phyloP scores from a whole-genome alignment of 2,329 filamentous ascomycete genomes.

The Mycosphaerelloides madeirae region DNA sequence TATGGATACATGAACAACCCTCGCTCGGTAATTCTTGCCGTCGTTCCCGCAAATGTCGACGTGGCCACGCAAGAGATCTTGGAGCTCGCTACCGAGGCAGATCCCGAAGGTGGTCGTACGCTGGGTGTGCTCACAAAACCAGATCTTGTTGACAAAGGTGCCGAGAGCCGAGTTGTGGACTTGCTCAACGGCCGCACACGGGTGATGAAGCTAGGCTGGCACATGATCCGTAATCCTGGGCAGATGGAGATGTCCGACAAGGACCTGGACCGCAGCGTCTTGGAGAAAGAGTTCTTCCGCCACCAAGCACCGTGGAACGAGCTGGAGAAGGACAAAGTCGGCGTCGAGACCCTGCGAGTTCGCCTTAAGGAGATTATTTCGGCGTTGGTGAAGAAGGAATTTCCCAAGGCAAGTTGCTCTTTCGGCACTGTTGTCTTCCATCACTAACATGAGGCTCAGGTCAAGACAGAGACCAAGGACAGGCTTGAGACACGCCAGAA shows the following conservation, averaged over 20 bases:
- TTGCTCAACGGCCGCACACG: constrained; percentile 26
- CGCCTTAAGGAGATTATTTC: constrained; percentile 42
- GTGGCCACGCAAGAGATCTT: constrained; percentile 46
- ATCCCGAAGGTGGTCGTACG: constrained; percentile 31
- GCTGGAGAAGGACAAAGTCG: constrained; percentile 37
- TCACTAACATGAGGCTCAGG: constrained; percentile 6
- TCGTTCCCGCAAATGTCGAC: constrained; percentile 43
- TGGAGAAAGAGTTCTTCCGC: constrained; percentile 36
- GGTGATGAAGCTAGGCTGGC: constrained; percentile 31
- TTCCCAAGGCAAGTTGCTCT: constrained; percentile 37
- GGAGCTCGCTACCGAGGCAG: constrained; percentile 35
- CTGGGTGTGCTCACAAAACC: constrained; percentile 38
- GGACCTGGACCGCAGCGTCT: constrained; percentile 7
- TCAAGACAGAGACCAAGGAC: constrained; percentile 33
- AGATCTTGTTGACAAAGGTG: constrained; percentile 30
- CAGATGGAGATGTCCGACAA: constrained; percentile 23
- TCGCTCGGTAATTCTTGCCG: constrained; percentile 40
- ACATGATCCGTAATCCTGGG: constrained; percentile 30
- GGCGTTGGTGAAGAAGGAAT: constrained; percentile 41
- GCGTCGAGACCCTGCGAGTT: constrained; percentile 38
- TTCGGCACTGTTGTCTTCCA: no score
- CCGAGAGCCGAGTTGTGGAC: constrained; percentile 22
- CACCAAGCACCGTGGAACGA: constrained; percentile 34
- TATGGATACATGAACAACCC: constrained; percentile 37
- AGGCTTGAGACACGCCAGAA: constrained; percentile 24